Base-by-base conservation (phyloP, 768 basidiomycete genomes). In the Boletus vinaceobasis region DNA sequence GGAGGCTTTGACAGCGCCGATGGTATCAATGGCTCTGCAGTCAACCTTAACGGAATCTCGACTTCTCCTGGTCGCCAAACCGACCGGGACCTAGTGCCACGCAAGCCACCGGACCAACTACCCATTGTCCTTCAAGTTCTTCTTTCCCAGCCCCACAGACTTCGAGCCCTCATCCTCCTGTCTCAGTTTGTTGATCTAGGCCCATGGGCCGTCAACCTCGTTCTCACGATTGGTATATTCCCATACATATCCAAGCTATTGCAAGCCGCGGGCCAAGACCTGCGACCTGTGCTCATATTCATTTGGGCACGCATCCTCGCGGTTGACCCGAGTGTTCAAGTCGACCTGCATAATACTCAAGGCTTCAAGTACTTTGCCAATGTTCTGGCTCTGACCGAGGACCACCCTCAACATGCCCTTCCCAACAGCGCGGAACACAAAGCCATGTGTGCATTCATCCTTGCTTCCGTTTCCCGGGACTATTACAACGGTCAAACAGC, bases 241-340 rank as follows among this genome's bases (percentile, higher is more conserved):
- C 96, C 97, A 4, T 99, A 98, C 69, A 98, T 98, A 48, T 91
- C 93, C 53, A 95, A 97, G 65, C 82, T 99, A 6, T 81, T 99
- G 7, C 94, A 97, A 71, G 94, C 96, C 0, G 93, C 94, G 1
- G 91, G 94, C 1, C 86, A 87, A 60, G 96, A 98, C 63, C 81
- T 98, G n/a, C 88, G 93, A 27, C 97, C 97, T 1, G 96, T 98
- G 9, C 78, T 99, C 21, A 98, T 98, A 59, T 99, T 98, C 75
- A 98, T 99, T 55, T 98, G 97, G 97, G 90, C 96, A 3, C 83
- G 97, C 21, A 98, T 99, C 58, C 82, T 98, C 29, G 96, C 96
- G 2, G 93, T 98, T n/a, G 96, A 98, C 69, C 85, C 87, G 1
- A 83, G 87, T 6, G 96, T 96, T 47, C 96, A 98, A 67, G 80